Percentiles rank a stretch among this genome's conserved stretches.
Conservation (phyloP, 2,329 filamentous ascomycete genomes). For the Fusarium humuli region DNA sequence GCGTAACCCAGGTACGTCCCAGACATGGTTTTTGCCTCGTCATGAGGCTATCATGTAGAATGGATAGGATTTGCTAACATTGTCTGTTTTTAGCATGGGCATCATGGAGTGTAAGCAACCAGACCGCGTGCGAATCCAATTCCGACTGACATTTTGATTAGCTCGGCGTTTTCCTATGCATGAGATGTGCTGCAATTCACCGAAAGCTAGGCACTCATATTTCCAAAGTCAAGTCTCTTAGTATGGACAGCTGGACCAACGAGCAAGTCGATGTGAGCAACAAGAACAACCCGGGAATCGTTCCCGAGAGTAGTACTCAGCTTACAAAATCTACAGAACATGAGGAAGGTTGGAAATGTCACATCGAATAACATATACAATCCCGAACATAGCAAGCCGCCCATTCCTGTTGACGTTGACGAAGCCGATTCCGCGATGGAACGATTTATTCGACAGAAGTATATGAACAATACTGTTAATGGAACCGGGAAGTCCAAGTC, state of each 20-base stretch:
- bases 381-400: constrained; percentile 81
- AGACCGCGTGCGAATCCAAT: constrained; percentile 1
- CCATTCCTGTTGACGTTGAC: constrained; percentile 89
- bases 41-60: neutral
- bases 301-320: neutral
- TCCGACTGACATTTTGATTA: constrained; percentile 54
- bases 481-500: constrained; percentile 52
- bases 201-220: constrained; percentile 97
- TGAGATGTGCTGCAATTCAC: constrained; percentile 95
- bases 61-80: constrained; percentile 44
- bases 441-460: constrained; percentile 93
- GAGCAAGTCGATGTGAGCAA: constrained; percentile 91
- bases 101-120: constrained; percentile 86
- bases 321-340: constrained; percentile 71
- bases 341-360: constrained; percentile 91
- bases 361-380: constrained; percentile 92
- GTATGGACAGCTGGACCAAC: constrained; percentile 96
- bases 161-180: constrained; percentile 96
- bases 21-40: constrained; percentile 11
- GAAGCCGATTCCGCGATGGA: constrained; percentile 96
- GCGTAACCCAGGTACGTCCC: constrained; percentile 83
- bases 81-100: constrained; percentile 77
- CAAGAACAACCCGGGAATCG: neutral
- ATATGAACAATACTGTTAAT: constrained; percentile 70
- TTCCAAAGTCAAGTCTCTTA: constrained; percentile 98